phyloP scores from a whole-genome alignment of 1,139 yeast genomes.

The Casaregolazyma suthepensis region DNA sequence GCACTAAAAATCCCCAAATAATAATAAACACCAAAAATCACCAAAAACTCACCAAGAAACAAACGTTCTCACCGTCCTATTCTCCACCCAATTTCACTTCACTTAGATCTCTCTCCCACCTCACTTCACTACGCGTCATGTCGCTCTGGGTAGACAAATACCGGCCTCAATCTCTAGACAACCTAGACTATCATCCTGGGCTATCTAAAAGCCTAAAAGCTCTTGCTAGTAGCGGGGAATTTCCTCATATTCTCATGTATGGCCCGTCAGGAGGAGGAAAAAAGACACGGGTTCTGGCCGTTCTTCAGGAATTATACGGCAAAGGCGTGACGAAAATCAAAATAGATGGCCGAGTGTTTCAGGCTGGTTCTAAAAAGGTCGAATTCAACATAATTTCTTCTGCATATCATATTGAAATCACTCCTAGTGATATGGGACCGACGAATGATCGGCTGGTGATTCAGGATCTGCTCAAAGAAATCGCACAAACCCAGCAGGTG shows the following conservation, averaged over 20 bases:
- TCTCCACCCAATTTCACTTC: not conserved
- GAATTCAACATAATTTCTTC: constrained; percentile 90
- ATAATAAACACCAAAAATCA: too few relatives aligned
- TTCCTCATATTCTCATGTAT: constrained; percentile 85
- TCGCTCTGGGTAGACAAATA: constrained; percentile 96
- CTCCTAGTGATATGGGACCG: constrained; percentile 90
- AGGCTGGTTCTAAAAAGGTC: constrained; percentile 65
- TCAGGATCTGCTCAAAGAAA: constrained; percentile 86
- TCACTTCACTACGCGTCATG: constrained; percentile 38
- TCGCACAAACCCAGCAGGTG: constrained; percentile 92
- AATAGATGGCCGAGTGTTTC: constrained; percentile 82
- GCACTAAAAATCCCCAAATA: too few relatives aligned
- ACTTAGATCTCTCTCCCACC: not conserved
- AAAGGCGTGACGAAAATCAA: constrained; percentile 75
- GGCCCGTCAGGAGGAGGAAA: constrained; percentile 98
- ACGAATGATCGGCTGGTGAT: constrained; percentile 91
- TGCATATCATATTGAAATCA: constrained; percentile 85
- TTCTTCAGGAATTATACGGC: constrained; percentile 77
- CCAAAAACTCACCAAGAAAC: too few relatives aligned
- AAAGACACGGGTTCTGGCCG: constrained; percentile 83
- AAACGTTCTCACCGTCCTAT: too few relatives aligned
- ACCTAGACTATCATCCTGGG: constrained; percentile 59
- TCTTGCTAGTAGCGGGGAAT: constrained; percentile 61
- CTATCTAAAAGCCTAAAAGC: constrained; percentile 62
- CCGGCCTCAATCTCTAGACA: constrained; percentile 65